A percentile compares a stretch with the other conserved stretches of the same genome.
phyloP scores from a whole-genome alignment of 208 protist genomes.

The Tritrichomonas foetus region DNA sequence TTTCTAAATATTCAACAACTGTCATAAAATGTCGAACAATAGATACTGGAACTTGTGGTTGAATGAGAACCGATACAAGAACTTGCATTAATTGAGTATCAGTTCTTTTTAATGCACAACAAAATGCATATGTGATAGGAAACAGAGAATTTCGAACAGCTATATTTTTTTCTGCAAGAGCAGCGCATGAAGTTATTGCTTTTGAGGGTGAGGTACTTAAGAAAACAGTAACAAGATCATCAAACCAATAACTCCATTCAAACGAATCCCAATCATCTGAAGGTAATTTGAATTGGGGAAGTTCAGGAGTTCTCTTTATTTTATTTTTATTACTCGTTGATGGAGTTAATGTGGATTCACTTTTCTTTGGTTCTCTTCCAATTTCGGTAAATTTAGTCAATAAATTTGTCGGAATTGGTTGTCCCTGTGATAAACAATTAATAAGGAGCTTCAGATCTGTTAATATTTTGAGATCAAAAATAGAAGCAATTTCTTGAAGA shows the following conservation, averaged over 20 bases:
- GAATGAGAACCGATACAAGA: background rate
- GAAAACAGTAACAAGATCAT: background rate
- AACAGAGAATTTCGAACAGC: background rate
- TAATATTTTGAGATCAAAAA: background rate
- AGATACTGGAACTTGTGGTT: background rate
- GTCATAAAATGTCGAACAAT: background rate
- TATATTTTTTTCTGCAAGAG: background rate
- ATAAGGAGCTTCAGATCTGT: background rate
- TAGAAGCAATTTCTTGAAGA: background rate
- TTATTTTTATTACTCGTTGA: background rate
- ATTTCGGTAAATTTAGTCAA: background rate
- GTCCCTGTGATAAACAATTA: background rate
- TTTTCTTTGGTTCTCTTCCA: background rate
- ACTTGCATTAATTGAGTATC: background rate
- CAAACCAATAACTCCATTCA: constrained; percentile 1
- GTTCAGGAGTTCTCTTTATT: background rate
- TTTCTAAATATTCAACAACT: background rate
- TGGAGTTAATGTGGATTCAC: background rate
- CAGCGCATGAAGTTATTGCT: background rate
- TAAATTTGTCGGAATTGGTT: background rate
- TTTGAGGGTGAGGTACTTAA: background rate
- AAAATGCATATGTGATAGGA: background rate
- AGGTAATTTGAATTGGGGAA: background rate
- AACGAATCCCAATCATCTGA: background rate
- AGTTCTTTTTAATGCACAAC: background rate